Evolutionary conservation across 2,329 filamentous ascomycete species (phyloP), one percentile per base, ranked within the genome.

Genomic region (Aspergillus sp.): DNA sequence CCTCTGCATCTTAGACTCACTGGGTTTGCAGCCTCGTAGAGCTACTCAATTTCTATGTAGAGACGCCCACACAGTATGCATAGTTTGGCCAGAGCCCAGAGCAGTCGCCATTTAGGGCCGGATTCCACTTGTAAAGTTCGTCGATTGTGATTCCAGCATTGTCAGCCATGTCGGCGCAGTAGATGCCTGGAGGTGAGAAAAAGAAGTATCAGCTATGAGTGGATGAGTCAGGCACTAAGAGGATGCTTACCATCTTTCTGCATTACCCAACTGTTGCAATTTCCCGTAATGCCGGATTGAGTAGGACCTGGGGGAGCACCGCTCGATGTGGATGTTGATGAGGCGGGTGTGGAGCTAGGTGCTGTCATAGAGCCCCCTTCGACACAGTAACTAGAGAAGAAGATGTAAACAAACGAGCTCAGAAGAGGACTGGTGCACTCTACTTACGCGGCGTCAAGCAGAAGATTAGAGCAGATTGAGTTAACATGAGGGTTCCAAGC

Each of bases 41-140:
- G 5, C 23, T 25, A 25, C 23, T 20, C 23, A 25, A 9, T 25
- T 25, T 25, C 23, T 25, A 25, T 25, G 23, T 25, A 25, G 23
- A 44, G 9, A 44, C 27, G 10, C 42, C 42, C 7, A 44, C 19
- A 33, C 42, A 44, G 42, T 44, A 44, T 27, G 42, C 27, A 13
- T 44, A 33, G 12, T 30, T 19, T 2, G n/a, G n/a, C 42, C 42
- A 44, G 15, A 44, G 42, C 13, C 27, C 42, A 4, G 23, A 32
- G 25, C 42, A 33, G 19, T 44, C 42, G 4, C 42, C 27, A 10
- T 44, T 33, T 19, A 44, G 27, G 23, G 42, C 42, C 5, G 27
- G 27, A 33, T 44, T 44, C 42, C n/a, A 44, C 27, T 33, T 10
- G 17, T 44, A 44, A 9, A 44, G 42, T 17, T 44, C 13, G 27